Percentiles rank a stretch among this genome's conserved stretches.
Evolutionary conservation across 2,329 filamentous ascomycete species (phyloP).

Genomic region (Scedosporium boydii): DNA sequence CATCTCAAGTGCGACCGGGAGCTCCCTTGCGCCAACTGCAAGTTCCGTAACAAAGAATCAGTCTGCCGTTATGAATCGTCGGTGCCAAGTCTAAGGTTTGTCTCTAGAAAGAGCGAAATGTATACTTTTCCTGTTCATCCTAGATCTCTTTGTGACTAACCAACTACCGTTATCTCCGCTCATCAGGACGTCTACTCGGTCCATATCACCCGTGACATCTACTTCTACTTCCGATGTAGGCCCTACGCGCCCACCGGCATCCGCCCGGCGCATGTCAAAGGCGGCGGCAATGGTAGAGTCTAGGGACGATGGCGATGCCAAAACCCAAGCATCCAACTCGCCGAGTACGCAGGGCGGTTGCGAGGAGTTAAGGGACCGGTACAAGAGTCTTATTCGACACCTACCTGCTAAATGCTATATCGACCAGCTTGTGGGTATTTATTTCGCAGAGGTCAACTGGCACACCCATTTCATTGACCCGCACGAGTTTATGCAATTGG

Average conservation of each 20-base stretch:
- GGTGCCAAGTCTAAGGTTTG: background rate
- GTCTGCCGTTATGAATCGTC: conserved; percentile 49
- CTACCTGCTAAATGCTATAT: conserved; percentile 45
- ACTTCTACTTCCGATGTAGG: background rate
- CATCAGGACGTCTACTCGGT: conserved; percentile 13
- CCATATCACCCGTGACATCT: background rate
- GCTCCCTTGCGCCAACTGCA: conserved; percentile 50
- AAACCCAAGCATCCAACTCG: conserved; percentile 11
- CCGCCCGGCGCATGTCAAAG: background rate
- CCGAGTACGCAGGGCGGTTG: background rate
- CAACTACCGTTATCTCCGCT: conserved; percentile 18
- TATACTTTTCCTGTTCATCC: background rate
- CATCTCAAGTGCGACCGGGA: conserved; percentile 47
- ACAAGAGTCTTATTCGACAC: conserved; percentile 48
- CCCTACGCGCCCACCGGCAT: background rate
- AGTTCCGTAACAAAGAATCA: conserved; percentile 43
- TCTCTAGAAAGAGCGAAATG: background rate
- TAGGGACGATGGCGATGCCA: background rate
- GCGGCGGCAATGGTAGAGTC: background rate
- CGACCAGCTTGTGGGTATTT: conserved; percentile 44
- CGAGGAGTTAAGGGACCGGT: conserved; percentile 41
- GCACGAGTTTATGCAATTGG: conserved; percentile 38
- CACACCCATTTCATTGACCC: conserved; percentile 48
- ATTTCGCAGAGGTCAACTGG: conserved; percentile 49
- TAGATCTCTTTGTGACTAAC: background rate